Evolutionary conservation across 495 filamentous ascomycete species (phyloP).

Genomic region (Podospora tetraspora): DNA sequence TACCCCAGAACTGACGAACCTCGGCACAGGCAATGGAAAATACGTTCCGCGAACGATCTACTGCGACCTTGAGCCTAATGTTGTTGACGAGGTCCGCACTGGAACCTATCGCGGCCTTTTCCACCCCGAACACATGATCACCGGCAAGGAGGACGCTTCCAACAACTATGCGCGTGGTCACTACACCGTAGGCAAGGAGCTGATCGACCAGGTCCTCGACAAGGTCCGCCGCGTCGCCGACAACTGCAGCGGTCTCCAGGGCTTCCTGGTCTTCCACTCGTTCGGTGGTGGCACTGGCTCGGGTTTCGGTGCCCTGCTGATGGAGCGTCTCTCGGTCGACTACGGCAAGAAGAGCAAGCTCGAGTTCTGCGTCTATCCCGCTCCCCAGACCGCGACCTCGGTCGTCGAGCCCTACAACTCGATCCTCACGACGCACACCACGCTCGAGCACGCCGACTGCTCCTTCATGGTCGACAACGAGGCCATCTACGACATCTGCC

Average conservation of each 20-base stretch:
- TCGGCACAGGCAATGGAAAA: slow-evolving; percentile 78
- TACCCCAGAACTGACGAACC: slow-evolving; percentile 1
- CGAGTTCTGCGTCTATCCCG: slow-evolving; percentile 98
- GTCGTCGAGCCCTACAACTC: slow-evolving; percentile 99
- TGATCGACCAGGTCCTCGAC: slow-evolving; percentile 95
- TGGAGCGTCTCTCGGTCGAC: slow-evolving; percentile 96
- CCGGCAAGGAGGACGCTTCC: slow-evolving; percentile 97
- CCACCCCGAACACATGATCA: slow-evolving; percentile 99
- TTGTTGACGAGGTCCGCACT: slow-evolving; percentile 98
- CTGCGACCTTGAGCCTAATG: slow-evolving; percentile 98
- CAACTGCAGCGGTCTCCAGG: slow-evolving; percentile 94
- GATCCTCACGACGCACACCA: slow-evolving; percentile 97
- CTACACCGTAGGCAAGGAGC: slow-evolving; percentile 98
- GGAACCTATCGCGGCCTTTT: slow-evolving; percentile 93
- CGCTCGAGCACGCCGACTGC: slow-evolving; percentile 98
- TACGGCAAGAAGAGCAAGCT: slow-evolving; percentile 99
- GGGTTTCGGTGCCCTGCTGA: slow-evolving; percentile 93
- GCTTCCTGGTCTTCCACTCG: slow-evolving; percentile 99
- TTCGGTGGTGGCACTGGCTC: slow-evolving; percentile 99
- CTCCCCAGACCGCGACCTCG: slow-evolving; percentile 91
- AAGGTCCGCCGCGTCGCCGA: slow-evolving; percentile 94
- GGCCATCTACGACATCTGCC: slow-evolving; percentile 99
- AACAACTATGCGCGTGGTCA: slow-evolving; percentile 99
- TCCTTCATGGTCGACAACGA: slow-evolving; percentile 99
- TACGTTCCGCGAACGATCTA: slow-evolving; percentile 99